Evolutionary conservation across 2,329 filamentous ascomycete genomes (phyloP), one percentile per base, ranked within the genome.

Genomic region (Hymenoscyphus repandus): DNA sequence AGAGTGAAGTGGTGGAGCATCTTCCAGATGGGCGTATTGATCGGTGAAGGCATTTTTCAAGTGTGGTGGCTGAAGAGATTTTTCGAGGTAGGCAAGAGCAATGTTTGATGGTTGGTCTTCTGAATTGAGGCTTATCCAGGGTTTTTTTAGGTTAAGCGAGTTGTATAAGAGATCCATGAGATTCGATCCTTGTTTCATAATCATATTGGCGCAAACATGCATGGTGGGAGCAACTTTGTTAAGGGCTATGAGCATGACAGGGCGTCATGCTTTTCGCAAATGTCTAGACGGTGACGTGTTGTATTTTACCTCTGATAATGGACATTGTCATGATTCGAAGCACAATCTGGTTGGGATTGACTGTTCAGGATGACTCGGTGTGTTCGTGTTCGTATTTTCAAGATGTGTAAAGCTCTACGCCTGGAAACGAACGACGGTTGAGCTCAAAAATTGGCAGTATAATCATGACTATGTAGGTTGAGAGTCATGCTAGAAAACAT

Each of bases 1-100:
- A 82, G 93, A 60, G 93, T 99, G 69, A 99, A 99, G 78, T 99
- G 93, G 93, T 99, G 93, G 93, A 96, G 93, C 71, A 80, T 97
- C 63, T 97, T 97, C 72, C 91, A 99, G 72, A 83, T 99, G 58
- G 80, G 83, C 50, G 84, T 97, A 45, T 80, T 99, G 57, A 78
- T 95, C 59, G 90, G 87, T 64, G 90, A 97, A 76, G 93, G 90
- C 54, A 76, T 96, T 60, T 99, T 99, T 78, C 93, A 99, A 76
- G 92, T 99, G 59, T 99, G 93, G 92, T 99, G 93, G 91, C 73
- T 99, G 69, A 93, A 95, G 75, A 83, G 93, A 67, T 99, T 99
- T 80, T 96, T 96, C 68, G 91, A 96, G 83, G 83, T 85, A 68
- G 61, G 64, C 52, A 62, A 61, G 46, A 64, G 59, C 54, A 65